Percentiles rank a stretch among this genome's conserved stretches.
phyloP scores from a whole-genome alignment of 2,329 filamentous ascomycete genomes.

The Phaeosphaeriaceae sp. region DNA sequence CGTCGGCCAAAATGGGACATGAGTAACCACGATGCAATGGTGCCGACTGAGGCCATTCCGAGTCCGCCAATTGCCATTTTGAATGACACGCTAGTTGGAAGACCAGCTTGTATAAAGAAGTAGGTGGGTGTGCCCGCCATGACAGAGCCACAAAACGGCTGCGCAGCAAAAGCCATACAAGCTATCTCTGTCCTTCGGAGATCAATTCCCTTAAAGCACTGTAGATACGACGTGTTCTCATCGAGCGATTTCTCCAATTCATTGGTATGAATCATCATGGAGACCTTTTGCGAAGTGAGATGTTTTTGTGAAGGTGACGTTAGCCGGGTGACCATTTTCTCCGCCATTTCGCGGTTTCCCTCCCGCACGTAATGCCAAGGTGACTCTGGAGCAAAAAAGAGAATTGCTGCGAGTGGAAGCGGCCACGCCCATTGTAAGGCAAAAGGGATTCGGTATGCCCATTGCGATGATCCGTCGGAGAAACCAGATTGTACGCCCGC shows the following conservation, averaged over 20 bases:
- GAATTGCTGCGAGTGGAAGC: constrained; percentile 65
- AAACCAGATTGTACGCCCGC: constrained; percentile 72
- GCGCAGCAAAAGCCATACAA: constrained; percentile 55
- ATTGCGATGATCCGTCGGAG: constrained; percentile 63
- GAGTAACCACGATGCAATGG: constrained; percentile 78
- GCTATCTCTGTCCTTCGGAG: constrained; percentile 77
- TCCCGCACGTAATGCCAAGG: constrained; percentile 74
- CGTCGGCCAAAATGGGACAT: constrained; percentile 79
- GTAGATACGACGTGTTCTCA: constrained; percentile 71
- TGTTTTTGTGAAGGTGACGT: constrained; percentile 1
- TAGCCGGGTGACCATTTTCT: constrained; percentile 34
- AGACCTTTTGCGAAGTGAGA: constrained; percentile 58
- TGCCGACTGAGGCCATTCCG: constrained; percentile 61
- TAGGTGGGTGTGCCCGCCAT: constrained; percentile 47
- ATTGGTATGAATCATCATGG: constrained; percentile 86
- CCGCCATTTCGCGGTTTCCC: constrained; percentile 66
- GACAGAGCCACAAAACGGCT: constrained; percentile 37
- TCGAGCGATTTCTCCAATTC: constrained; percentile 72
- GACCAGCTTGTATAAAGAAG: constrained; percentile 53
- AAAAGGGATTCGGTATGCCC: constrained; percentile 69
- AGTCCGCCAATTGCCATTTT: constrained; percentile 59
- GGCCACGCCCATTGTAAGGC: constrained; percentile 78
- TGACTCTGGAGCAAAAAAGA: constrained; percentile 71
- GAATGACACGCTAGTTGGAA: constrained; percentile 47
- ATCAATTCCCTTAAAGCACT: constrained; percentile 81